A percentile compares a stretch with the other conserved stretches of the same genome.
Evolutionary conservation across 352 stramenopile genomes (phyloP).

Genomic region (Phytophthora melonis): DNA sequence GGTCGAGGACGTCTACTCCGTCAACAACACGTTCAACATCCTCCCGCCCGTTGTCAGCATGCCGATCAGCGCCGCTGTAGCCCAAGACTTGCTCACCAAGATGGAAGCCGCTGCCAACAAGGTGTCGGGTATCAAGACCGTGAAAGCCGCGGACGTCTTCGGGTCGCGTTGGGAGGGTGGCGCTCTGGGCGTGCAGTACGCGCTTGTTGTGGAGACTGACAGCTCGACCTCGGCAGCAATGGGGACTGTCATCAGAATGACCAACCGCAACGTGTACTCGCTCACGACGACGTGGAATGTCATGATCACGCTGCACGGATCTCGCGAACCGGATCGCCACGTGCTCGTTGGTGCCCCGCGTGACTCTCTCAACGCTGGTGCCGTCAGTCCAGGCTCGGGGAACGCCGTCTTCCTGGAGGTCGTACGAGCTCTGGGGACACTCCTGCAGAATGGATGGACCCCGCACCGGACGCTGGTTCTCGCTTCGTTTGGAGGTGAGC

Average conservation of each 20-base stretch:
- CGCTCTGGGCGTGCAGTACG: slow-evolving; percentile 44
- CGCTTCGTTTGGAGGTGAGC: slow-evolving; percentile 79
- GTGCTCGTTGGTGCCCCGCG: slow-evolving; percentile 78
- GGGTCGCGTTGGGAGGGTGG: slow-evolving; percentile 38
- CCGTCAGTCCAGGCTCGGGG: slow-evolving; percentile 69
- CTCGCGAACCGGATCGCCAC: slow-evolving; percentile 79
- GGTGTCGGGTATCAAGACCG: slow-evolving; percentile 23
- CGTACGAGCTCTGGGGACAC: slow-evolving; percentile 61
- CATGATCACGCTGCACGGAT: slow-evolving; percentile 73
- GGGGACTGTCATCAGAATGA: slow-evolving; percentile 48
- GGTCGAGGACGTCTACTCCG: slow-evolving; percentile 80
- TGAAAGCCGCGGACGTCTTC: slow-evolving; percentile 61
- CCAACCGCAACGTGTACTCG: slow-evolving; percentile 75
- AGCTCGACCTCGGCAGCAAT: slow-evolving; percentile 33
- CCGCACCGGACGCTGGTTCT: slow-evolving; percentile 83
- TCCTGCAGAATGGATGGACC: slow-evolving; percentile 76
- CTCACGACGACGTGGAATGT: slow-evolving; percentile 86
- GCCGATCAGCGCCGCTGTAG: slow-evolving; percentile 71
- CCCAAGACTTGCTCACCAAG: slow-evolving; percentile 53
- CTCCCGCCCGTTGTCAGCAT: slow-evolving; percentile 78
- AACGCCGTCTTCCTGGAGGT: slow-evolving; percentile 86
- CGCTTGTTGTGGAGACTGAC: slow-evolving; percentile 30
- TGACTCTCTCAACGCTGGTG: slow-evolving; percentile 75
- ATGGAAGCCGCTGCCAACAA: slow-evolving; percentile 23
- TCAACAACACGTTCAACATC: slow-evolving; percentile 87